A percentile compares a stretch with the other conserved stretches of the same genome.
Conservation (phyloP, 352 stramenopile species). For the Pythium monospermum region DNA sequence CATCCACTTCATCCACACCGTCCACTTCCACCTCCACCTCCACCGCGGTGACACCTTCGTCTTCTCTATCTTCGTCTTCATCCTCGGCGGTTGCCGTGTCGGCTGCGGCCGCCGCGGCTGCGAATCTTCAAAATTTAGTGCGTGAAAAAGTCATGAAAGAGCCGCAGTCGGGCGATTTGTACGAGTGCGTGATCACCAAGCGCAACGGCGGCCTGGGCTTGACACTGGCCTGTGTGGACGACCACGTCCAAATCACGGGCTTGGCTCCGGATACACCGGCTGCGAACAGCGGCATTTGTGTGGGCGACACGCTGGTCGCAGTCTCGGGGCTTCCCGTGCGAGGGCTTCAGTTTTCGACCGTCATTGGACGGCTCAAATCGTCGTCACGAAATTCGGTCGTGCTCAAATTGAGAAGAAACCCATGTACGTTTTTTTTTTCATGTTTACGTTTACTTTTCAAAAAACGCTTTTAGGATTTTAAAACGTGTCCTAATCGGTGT, state of each 20-base stretch:
- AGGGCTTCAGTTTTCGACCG: constrained; percentile 78
- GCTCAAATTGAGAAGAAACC: constrained; percentile 73
- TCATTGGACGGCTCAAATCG: constrained; percentile 75
- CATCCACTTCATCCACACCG: neutral
- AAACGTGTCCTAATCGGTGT: neutral
- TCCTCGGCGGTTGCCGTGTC: constrained; percentile 27
- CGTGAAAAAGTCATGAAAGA: constrained; percentile 84
- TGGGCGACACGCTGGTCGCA: constrained; percentile 71
- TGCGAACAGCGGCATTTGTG: constrained; percentile 66
- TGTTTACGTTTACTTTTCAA: too few relatives aligned
- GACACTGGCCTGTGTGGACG: constrained; percentile 74
- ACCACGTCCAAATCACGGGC: constrained; percentile 81
- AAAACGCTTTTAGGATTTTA: too few relatives aligned
- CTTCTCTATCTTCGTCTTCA: too few relatives aligned
- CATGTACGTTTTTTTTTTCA: constrained; percentile 76
- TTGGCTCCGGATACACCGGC: constrained; percentile 65
- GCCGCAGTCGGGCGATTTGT: constrained; percentile 71
- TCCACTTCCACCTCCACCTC: constrained; percentile 5
- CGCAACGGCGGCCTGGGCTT: constrained; percentile 67
- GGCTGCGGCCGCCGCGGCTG: constrained; percentile 1
- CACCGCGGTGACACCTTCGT: constrained; percentile 16
- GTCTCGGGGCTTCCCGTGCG: constrained; percentile 67
- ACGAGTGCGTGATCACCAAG: constrained; percentile 84
- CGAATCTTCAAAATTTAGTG: constrained; percentile 21
- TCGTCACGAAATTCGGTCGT: constrained; percentile 76